Base-by-base conservation (phyloP, 148 eudicot species). In the Drosera capensis region DNA sequence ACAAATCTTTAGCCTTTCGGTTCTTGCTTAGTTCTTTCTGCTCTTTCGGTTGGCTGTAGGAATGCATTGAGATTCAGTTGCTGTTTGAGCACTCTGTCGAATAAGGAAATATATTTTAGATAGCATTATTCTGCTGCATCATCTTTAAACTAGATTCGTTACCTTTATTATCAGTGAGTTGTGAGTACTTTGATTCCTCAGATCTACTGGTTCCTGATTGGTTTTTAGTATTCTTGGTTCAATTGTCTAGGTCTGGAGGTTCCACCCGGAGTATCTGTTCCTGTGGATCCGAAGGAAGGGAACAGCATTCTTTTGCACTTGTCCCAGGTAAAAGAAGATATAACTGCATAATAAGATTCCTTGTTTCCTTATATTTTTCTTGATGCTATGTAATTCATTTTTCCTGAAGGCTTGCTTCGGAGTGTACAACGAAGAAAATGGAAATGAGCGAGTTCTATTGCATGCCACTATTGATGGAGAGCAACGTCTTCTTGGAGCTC, bases 401-500 rank as follows among this genome's bases (percentile, higher is more conserved):
- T 6, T 34, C 14, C 45, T 34, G n/a, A 60, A 83, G 94, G 94
- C 81, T 20, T 70, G 72, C 68, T 62, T 83, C 45, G 84, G 80
- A 30, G 84, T 69, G 66, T 12, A 54, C 50, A 68, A 71, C 50
- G 58, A 61, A 55, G 66, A 61, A 60, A 73, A 65, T 56, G 71
- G 56, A 52, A 63, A 40, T 45, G 87, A 73, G 19, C 56, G 57
- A 24, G 46, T 83, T 54, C 76, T 60, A 63, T 50, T 83, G 43
- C 65, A 30, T 66, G 69, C 60, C 43, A 70, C 68, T 20, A 50
- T 68, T 45, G 60, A 64, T 26, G 81, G 66, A 1, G 54, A 64
- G 59, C 75, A 71, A 50, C 52, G 70, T 63, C 66, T 78, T 39
- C 66, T 75, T 16, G 87, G 80, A 51, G 64, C 71, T 59, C 87